phyloP scores from a whole-genome alignment of 164 flowering plant genomes.

The Dillenia turbinata region DNA sequence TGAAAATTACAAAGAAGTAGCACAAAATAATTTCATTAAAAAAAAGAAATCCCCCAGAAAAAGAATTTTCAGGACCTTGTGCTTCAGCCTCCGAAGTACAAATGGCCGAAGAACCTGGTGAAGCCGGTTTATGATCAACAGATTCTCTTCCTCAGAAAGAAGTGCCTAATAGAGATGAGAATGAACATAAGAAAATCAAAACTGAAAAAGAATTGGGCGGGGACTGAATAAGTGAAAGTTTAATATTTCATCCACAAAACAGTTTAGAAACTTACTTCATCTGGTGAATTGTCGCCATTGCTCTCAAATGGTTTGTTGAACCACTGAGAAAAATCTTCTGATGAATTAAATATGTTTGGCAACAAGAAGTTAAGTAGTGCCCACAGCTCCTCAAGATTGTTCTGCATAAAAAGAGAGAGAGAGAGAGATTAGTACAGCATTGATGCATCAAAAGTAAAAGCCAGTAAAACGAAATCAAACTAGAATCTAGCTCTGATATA shows the following conservation, averaged over 20 bases:
- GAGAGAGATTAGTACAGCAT: not conserved
- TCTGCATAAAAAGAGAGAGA: conserved; percentile 35
- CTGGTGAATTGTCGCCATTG: conserved; percentile 79
- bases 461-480: not conserved
- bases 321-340: conserved; percentile 99
- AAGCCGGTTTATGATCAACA: conserved; percentile 94
- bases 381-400: conserved; percentile 98
- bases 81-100: conserved; percentile 96
- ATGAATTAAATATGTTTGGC: conserved; percentile 95
- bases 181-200: conserved; percentile 4
- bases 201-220: not conserved
- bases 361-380: conserved; percentile 94
- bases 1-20: no score
- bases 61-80: conserved; percentile 61
- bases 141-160: conserved; percentile 96
- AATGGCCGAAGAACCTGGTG: conserved; percentile 99
- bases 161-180: conserved; percentile 51
- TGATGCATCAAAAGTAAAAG: not conserved
- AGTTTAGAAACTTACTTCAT: conserved; percentile 55
- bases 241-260: not conserved
- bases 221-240: not conserved
- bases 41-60: not conserved
- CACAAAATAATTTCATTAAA: not conserved
- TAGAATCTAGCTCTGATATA: conserved; percentile 1
- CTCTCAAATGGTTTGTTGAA: conserved; percentile 99